These are phyloP conservation scores for Benincasa hispida DNA, from an alignment of 306 rosid genomes.

Conservation along the genomic window DNA sequence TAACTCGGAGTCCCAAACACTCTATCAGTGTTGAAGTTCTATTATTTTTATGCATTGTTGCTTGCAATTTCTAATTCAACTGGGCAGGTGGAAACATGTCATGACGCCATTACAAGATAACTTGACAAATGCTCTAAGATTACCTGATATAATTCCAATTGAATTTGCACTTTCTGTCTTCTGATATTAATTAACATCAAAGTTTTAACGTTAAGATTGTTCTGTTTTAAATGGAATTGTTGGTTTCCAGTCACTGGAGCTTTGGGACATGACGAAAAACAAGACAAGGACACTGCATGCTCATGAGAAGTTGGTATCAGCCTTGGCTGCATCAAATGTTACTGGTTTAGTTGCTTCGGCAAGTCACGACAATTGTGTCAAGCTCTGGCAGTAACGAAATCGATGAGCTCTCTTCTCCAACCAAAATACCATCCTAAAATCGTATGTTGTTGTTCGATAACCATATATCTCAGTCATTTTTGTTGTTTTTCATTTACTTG, in stretches of 20 bases:
- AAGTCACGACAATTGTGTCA: slow-evolving; percentile 54
- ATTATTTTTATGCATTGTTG: background rate
- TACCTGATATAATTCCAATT: background rate
- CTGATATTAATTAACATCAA: background rate
- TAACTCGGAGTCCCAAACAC: too few relatives aligned
- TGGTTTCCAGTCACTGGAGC: slow-evolving; percentile 37
- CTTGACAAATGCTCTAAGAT: background rate
- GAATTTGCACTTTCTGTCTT: background rate
- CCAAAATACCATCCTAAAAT: background rate
- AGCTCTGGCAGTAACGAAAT: slow-evolving; percentile 54
- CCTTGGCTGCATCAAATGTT: slow-evolving; percentile 45
- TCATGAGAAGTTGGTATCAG: slow-evolving; percentile 47
- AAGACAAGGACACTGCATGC: slow-evolving; percentile 37
- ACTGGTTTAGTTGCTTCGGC: slow-evolving; percentile 60
- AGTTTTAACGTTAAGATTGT: background rate
- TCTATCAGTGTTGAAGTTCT: background rate
- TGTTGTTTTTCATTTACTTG: background rate
- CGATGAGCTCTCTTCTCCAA: background rate
- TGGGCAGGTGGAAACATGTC: background rate
- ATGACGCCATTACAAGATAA: background rate
- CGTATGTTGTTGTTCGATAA: background rate
- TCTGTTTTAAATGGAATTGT: background rate
- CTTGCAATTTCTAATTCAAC: background rate
- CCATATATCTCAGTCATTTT: slow-evolving; percentile 14
- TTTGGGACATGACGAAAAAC: slow-evolving; percentile 54